Evolutionary conservation across 108 stramenopile genomes (phyloP).

Genomic region (Cylindrotheca fusiformis): DNA sequence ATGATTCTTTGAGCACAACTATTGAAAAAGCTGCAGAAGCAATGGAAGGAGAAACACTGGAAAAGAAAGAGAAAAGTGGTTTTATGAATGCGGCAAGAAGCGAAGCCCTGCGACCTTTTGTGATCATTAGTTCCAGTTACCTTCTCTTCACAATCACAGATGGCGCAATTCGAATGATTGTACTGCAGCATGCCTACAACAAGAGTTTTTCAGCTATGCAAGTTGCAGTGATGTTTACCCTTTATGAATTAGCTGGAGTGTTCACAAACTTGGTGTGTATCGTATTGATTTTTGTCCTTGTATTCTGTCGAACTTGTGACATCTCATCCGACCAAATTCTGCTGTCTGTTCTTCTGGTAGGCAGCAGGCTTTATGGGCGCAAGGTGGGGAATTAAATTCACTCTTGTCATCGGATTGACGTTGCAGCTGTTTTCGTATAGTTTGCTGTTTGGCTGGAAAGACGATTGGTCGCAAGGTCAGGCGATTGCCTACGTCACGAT

Average conservation of each 20-base stretch:
- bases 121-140: constrained; percentile 86
- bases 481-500: constrained; percentile 88
- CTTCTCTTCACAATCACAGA: constrained; percentile 93
- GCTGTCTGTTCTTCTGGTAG: background rate
- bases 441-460: constrained; percentile 78
- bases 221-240: constrained; percentile 91
- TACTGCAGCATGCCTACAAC: constrained; percentile 90
- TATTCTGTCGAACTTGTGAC: background rate
- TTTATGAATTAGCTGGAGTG: constrained; percentile 93
- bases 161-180: constrained; percentile 94
- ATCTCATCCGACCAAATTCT: background rate
- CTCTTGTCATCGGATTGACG: constrained; percentile 68
- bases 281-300: background rate
- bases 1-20: too few species aligned
- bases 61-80: constrained; percentile 6
- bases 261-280: constrained; percentile 80
- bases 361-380: constrained; percentile 86
- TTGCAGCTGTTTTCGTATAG: constrained; percentile 76
- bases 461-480: constrained; percentile 58
- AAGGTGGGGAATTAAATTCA: constrained; percentile 85
- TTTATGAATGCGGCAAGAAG: constrained; percentile 38
- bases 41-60: constrained; percentile 1
- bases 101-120: constrained; percentile 79
- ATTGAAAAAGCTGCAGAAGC: background rate
- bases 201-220: constrained; percentile 87